Base-by-base conservation (phyloP, 805 yeast genomes). In the Spencermartinsiella europaea region DNA sequence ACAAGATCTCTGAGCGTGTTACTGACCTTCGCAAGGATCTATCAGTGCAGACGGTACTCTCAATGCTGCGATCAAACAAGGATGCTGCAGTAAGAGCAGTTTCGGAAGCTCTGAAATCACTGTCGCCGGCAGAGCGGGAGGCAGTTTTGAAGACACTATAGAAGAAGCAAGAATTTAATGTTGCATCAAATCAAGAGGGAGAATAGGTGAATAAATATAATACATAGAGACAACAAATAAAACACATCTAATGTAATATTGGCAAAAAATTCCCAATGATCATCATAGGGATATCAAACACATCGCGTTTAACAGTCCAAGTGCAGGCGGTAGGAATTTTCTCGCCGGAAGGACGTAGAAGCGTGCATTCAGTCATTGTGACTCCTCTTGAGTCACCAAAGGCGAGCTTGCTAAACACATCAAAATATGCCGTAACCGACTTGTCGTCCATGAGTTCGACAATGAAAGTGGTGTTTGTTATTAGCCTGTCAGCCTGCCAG, bases 261-360 rank as follows among this genome's bases (percentile, higher is more conserved):
- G 16, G 34, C 34, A 17, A 20, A 35, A 52, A 52, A 36, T 86
- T 91, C 0, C 95, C 95, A 38, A 85, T 82, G 16, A 86, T 79
- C 58, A 86, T 69, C 86, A 85, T 80, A 5, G 95, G 95, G 40
- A 86, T 79, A 64, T 85, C 91, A 65, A 85, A 86, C 40, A 82
- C 79, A 65, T 86, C 95, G 54, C 93, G 69, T 54, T 84, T 84
- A 14, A 86, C 87, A 0, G 95, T 86, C 89, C 93, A 84, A 14
- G 86, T 86, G 36, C 87, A 80, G 34, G 89, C 81, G 56, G 89
- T 85, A 49, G 78, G 78, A 20, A 81, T 74, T 46, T 59, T 64
- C 16, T 65, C 65, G 1, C 64, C 62, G 40, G 56, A 61, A 7
- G 71, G 73, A 37, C 66, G 60, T 38, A 69, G 45, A 34, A 72